A percentile compares a stretch with the other conserved stretches of the same genome.
phyloP scores from a whole-genome alignment of 2,329 filamentous ascomycete genomes.

The Cephalotrichum gorgonifer region DNA sequence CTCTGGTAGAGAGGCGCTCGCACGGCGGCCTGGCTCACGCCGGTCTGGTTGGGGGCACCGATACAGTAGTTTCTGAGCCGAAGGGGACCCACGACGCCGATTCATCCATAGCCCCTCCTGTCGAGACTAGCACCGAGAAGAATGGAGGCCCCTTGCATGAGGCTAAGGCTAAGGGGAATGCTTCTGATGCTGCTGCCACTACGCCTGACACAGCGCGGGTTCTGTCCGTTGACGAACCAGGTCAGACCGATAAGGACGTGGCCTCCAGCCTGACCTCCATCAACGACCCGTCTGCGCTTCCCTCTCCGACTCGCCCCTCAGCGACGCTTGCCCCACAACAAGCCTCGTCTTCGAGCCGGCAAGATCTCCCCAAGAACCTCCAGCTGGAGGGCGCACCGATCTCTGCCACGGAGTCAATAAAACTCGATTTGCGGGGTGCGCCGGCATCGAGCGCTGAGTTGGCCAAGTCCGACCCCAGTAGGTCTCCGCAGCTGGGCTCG shows the following conservation, averaged over 20 bases:
- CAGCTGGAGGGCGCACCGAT: neutral
- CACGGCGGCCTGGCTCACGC: too few relatives aligned
- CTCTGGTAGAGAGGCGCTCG: too few relatives aligned
- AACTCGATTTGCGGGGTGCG: neutral
- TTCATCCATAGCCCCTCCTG: too few relatives aligned
- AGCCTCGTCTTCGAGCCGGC: neutral
- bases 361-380: neutral
- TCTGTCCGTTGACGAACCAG: too few relatives aligned
- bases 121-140: too few relatives aligned
- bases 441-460: neutral
- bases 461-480: neutral
- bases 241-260: neutral
- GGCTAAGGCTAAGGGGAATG: too few relatives aligned
- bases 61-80: too few relatives aligned
- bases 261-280: neutral
- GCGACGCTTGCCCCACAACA: neutral
- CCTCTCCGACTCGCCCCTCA: neutral
- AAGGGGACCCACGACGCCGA: too few relatives aligned
- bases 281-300: neutral
- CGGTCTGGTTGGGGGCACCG: too few relatives aligned
- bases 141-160: too few relatives aligned
- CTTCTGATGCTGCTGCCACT: too few relatives aligned
- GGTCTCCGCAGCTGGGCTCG: neutral
- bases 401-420: neutral
- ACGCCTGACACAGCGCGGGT: too few relatives aligned